These are phyloP conservation scores for Yarrowia deformans DNA, from an alignment of 805 yeast genomes.

Conservation along the genomic window DNA sequence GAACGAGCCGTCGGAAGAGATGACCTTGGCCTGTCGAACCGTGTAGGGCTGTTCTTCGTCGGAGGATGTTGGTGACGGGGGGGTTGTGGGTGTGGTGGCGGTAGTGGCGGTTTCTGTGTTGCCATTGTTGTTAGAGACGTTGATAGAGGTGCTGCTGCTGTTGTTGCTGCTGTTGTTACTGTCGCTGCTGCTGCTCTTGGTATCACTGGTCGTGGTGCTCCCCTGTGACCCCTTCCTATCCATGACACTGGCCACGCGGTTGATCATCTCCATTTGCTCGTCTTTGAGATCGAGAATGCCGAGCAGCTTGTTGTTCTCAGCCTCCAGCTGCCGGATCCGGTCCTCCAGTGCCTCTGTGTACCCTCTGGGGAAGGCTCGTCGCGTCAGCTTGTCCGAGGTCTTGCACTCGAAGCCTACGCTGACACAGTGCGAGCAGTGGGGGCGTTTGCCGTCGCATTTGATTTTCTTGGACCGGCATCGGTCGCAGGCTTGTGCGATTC, in stretches of 20 bases:
- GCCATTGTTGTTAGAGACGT: too few species aligned
- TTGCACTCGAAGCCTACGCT: conserved; percentile 87
- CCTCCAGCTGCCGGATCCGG: conserved; percentile 82
- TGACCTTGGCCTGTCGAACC: conserved; percentile 45
- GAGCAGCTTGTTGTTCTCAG: conserved; percentile 73
- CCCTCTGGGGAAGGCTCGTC: conserved; percentile 90
- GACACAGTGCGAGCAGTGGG: conserved; percentile 80
- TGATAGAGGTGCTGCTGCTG: neutral
- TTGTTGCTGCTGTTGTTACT: too few species aligned
- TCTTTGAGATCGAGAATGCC: conserved; percentile 70
- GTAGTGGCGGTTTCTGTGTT: neutral
- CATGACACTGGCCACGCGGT: conserved; percentile 46
- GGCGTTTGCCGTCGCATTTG: conserved; percentile 74
- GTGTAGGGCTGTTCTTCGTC: conserved; percentile 44
- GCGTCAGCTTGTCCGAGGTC: conserved; percentile 82
- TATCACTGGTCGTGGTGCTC: neutral
- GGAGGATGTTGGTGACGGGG: neutral
- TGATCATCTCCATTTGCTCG: conserved; percentile 60
- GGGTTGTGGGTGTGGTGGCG: neutral
- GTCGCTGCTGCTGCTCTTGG: neutral
- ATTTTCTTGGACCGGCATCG: conserved; percentile 77
- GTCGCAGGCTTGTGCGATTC: conserved; percentile 93
- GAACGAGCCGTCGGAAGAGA: conserved; percentile 49
- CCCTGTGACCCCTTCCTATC: conserved; percentile 9
- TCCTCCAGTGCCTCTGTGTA: conserved; percentile 91